phyloP scores from a whole-genome alignment of 768 basidiomycete genomes.

The Dictyophora rubrovolvata region DNA sequence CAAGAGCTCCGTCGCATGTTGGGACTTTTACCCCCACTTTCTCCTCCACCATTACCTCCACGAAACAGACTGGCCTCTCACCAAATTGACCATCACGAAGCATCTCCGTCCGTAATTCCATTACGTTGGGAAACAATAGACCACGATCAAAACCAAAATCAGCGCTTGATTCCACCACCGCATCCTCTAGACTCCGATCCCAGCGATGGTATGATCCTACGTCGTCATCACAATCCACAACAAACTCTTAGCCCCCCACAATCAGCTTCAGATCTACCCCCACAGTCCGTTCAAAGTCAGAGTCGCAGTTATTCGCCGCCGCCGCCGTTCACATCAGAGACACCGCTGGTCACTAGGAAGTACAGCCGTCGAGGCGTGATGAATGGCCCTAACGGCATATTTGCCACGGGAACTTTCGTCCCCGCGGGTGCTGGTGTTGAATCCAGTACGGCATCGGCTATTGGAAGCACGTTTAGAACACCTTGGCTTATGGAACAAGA shows the following conservation, averaged over 20 bases:
- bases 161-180: background rate
- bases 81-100: background rate
- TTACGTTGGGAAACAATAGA: background rate
- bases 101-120: background rate
- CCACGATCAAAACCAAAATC: background rate
- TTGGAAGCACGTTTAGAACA: background rate
- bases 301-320: background rate
- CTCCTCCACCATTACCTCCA: background rate
- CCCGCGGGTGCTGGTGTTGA: background rate
- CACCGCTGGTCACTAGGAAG: slow-evolving; percentile 6
- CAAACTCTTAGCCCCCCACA: background rate
- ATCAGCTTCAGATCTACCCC: background rate
- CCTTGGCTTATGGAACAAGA: background rate
- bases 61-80: background rate
- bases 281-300: background rate
- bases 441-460: background rate
- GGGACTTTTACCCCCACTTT: slow-evolving; percentile 25
- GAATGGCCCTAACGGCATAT: background rate
- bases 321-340: background rate
- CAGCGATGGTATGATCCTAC: background rate
- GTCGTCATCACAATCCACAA: background rate
- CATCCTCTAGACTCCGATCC: background rate
- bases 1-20: slow-evolving; percentile 65
- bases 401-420: background rate
- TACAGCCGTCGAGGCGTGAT: background rate